Evolutionary conservation across 768 basidiomycete species (phyloP), one percentile per base, ranked within the genome.

Genomic region (Mycena maculata): DNA sequence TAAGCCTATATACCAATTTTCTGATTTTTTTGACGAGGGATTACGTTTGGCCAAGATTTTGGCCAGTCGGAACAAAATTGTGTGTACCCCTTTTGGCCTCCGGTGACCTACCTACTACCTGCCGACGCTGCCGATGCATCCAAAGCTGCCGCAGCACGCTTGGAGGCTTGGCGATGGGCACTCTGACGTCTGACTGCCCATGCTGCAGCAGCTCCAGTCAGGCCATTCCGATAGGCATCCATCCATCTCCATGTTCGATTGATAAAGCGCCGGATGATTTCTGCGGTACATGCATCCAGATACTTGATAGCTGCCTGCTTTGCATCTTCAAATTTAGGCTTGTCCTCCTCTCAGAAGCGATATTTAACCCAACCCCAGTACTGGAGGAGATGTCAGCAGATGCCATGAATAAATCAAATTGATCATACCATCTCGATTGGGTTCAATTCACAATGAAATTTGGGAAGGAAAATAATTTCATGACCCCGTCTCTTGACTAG

Each of bases 101-200:
- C 8, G 31, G 30, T 23, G 30, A 30, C 42, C n/a, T 60, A 60
- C n/a, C 30, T 15, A 39, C 41, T 31, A 30, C 56, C 20, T 28
- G 23, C 52, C 16, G 27, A 65, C 50, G 65, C 72, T 68, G 50
- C 60, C 49, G 47, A 61, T 38, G 69, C 60, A 27, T 77, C 73
- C 23, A 74, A 64, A n/a, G 67, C 38, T 56, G 70, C 67, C 72
- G 75, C 71, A 36, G 71, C 76, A 22, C 13, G 30, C 62, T 71
- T 36, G 33, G 33, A 36, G 33, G 33, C 33, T 36, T 36, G 33
- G 33, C 33, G 33, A 36, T 36, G 33, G 56, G 12, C 62, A 71
- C 71, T 76, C 65, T 77, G 75, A 68, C 76, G 75, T 18, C 69
- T 42, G 3, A 77, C 76, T 25, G 77, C 76, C 75, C 76, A 79